A percentile compares a stretch with the other conserved stretches of the same genome.
phyloP scores from a whole-genome alignment of 306 rosid species.

The Comarum palustre region DNA sequence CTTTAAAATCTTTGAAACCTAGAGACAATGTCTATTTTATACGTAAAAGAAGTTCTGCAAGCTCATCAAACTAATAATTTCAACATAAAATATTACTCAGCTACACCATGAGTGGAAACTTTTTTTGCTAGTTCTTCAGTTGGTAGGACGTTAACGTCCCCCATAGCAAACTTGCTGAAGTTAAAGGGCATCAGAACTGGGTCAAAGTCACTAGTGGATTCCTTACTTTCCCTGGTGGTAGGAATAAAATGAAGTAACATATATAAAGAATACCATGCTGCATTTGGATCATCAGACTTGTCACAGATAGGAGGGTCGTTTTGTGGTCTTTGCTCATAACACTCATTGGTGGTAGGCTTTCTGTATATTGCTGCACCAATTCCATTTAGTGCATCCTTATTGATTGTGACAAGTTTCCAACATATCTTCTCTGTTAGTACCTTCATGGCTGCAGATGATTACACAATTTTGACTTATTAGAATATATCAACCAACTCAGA shows the following conservation, averaged over 20 bases:
- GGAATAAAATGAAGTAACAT: not conserved
- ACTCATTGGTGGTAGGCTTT: constrained; percentile 81
- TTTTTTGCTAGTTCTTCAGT: not conserved
- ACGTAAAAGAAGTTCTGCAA: not conserved
- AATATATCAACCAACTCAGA: constrained; percentile 23
- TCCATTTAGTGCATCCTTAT: constrained; percentile 72
- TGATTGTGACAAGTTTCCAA: constrained; percentile 78
- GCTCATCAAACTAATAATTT: not conserved
- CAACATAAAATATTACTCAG: not conserved
- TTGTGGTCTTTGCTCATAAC: constrained; percentile 70
- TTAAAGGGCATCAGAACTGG: no score
- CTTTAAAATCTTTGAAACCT: not conserved
- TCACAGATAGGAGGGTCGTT: constrained; percentile 73
- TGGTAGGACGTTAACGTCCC: no score
- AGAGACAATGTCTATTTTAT: not conserved
- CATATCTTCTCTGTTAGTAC: constrained; percentile 69
- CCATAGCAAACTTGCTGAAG: no score
- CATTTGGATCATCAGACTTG: constrained; percentile 73
- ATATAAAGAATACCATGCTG: constrained; percentile 68
- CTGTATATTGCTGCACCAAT: constrained; percentile 76
- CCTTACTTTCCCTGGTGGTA: no score
- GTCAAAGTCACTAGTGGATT: no score
- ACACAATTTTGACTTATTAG: constrained; percentile 29
- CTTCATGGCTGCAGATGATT: constrained; percentile 67
- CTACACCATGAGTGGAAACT: not conserved